Percentiles rank a stretch among this genome's conserved stretches.
Conservation (phyloP, 2,329 filamentous ascomycete genomes). For the Microascus cirrosus region DNA sequence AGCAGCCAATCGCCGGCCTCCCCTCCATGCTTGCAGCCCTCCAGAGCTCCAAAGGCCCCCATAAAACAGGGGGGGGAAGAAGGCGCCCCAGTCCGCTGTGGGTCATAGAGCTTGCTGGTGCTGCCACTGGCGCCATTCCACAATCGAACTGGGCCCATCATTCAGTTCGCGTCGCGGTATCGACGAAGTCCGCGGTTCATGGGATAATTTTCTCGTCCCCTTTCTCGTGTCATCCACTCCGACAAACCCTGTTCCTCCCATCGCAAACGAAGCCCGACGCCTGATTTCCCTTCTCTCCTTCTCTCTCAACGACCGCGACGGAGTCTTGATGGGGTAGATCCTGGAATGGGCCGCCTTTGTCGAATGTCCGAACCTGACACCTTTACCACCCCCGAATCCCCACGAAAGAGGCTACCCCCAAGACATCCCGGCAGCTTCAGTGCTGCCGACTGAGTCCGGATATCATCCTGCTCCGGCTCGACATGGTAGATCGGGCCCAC, state of each 20-base stretch:
- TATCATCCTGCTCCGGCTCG: not conserved
- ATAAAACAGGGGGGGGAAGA: not conserved
- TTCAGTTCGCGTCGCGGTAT: not conserved
- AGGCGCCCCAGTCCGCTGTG: not conserved
- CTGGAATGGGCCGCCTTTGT: not conserved
- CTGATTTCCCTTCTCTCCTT: not conserved
- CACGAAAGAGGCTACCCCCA: not conserved
- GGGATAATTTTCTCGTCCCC: not conserved
- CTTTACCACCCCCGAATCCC: not conserved
- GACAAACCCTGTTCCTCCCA: not conserved
- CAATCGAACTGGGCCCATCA: not conserved
- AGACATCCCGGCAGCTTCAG: not conserved
- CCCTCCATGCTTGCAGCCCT: not conserved
- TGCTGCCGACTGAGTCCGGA: not conserved
- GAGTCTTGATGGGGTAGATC: not conserved
- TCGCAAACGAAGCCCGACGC: not conserved
- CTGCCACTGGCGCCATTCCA: not conserved
- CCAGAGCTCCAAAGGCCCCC: not conserved
- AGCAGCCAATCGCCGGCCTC: not conserved
- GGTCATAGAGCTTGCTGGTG: not conserved
- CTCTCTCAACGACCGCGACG: not conserved
- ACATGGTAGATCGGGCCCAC: slow-evolving; percentile 1
- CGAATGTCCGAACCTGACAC: not conserved
- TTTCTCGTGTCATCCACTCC: not conserved
- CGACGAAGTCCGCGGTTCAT: not conserved